Percentiles rank a stretch among this genome's conserved stretches.
Evolutionary conservation across 108 stramenopile species (phyloP).

Genomic region (Skeletonema grethae): DNA sequence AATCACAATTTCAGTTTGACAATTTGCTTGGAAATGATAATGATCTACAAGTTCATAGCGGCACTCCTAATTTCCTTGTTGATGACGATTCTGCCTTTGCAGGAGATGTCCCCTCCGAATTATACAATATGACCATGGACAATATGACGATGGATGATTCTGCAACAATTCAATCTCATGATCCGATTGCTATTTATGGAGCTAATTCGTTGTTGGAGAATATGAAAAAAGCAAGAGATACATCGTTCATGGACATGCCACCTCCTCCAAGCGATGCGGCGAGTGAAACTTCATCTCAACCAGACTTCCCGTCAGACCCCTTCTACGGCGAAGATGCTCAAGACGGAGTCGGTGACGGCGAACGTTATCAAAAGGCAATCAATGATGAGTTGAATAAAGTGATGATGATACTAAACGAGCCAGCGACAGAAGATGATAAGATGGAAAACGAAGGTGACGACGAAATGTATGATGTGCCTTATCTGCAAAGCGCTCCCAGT

Average conservation of each 20-base stretch:
- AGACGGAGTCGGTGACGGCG: not conserved
- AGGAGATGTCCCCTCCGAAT: conserved; percentile 30
- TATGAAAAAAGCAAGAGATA: conserved; percentile 14
- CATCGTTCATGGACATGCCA: conserved; percentile 26
- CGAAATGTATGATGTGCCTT: not conserved
- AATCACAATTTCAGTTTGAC: conserved; percentile 22
- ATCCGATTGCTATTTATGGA: conserved; percentile 10
- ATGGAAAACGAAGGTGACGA: conserved; percentile 3
- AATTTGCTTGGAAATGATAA: not conserved
- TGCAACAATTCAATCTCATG: conserved; percentile 12
- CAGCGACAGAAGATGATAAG: conserved; percentile 2
- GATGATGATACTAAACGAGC: conserved; percentile 24
- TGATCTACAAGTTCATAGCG: not conserved
- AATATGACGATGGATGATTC: conserved; percentile 27
- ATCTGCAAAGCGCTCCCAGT: not conserved
- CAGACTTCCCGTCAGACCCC: conserved; percentile 11
- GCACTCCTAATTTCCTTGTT: not conserved
- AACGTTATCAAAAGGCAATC: conserved; percentile 19
- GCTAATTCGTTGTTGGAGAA: conserved; percentile 26
- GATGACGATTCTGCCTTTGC: not conserved
- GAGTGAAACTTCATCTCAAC: conserved; percentile 36
- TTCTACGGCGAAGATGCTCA: not conserved
- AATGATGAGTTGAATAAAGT: conserved; percentile 39
- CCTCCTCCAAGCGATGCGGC: conserved; percentile 45
- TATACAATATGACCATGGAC: conserved; percentile 35